Conservation (phyloP, 2,329 filamentous ascomycete genomes). For the Chaetomiaceae sp. region DNA sequence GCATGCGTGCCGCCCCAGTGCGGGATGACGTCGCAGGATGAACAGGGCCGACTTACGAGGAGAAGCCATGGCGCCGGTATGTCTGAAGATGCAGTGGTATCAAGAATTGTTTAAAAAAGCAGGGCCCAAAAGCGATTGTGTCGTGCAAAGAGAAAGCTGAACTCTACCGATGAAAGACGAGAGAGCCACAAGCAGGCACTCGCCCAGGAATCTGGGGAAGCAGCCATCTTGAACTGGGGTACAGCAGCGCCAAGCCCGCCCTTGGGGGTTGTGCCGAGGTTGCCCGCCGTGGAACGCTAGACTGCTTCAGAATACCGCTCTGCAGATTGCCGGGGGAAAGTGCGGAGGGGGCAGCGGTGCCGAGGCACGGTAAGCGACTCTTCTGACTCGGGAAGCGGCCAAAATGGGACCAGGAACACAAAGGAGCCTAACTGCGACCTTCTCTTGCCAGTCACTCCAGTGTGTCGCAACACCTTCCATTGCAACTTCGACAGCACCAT, state of each 20-base stretch:
- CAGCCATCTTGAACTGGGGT: slow-evolving; percentile 9
- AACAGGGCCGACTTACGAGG: slow-evolving; percentile 56
- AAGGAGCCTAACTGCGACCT: too few relatives aligned
- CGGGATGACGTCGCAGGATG: neutral
- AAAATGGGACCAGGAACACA: too few relatives aligned
- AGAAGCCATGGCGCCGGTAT: slow-evolving; percentile 58
- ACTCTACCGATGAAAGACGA: slow-evolving; percentile 1
- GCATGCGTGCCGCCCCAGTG: neutral
- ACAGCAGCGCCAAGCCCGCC: slow-evolving; percentile 4
- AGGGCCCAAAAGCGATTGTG: slow-evolving; percentile 6
- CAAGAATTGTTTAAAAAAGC: slow-evolving; percentile 10
- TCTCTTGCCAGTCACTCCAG: too few relatives aligned
- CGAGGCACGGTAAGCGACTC: slow-evolving; percentile 15
- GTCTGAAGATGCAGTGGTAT: slow-evolving; percentile 12
- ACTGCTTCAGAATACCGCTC: slow-evolving; percentile 1
- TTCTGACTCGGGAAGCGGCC: neutral
- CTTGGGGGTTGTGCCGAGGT: slow-evolving; percentile 16
- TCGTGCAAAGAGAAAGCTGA: slow-evolving; percentile 2
- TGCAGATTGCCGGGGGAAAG: slow-evolving; percentile 1
- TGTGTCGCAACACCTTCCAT: too few relatives aligned
- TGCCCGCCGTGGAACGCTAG: slow-evolving; percentile 14
- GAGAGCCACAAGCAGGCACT: slow-evolving; percentile 15
- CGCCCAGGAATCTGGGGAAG: slow-evolving; percentile 14
- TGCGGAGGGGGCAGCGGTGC: slow-evolving; percentile 9
- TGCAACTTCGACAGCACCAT: too few relatives aligned